Conservation (phyloP, 2,329 filamentous ascomycete genomes). For the Chrysoporthe deuterocubensis region DNA sequence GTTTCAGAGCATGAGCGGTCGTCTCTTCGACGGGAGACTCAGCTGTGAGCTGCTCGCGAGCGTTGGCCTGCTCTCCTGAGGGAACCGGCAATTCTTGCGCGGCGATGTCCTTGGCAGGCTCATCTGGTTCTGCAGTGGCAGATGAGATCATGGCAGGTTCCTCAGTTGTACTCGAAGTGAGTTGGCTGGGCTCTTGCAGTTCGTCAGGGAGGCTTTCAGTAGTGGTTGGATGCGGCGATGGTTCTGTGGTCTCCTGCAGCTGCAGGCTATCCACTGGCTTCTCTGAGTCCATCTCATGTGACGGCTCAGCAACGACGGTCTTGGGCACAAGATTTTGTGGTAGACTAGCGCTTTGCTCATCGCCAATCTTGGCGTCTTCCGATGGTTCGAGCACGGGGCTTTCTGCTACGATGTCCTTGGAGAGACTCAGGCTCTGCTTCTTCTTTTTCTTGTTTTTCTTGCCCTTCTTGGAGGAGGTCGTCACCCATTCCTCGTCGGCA, state of each 20-base stretch:
- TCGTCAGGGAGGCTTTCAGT: neutral
- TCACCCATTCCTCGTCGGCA: constrained; percentile 29
- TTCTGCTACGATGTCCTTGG: constrained; percentile 30
- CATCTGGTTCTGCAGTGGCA: neutral
- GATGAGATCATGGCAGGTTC: neutral
- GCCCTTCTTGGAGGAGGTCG: constrained; percentile 36
- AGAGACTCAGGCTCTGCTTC: constrained; percentile 31
- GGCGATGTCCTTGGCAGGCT: neutral
- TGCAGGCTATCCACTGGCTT: neutral
- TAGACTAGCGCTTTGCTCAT: neutral
- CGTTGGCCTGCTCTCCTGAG: neutral
- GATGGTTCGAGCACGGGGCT: constrained; percentile 18
- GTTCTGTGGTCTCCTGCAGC: neutral
- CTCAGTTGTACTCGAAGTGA: neutral
- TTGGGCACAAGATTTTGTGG: neutral
- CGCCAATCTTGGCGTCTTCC: constrained; percentile 26
- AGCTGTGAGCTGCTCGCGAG: neutral
- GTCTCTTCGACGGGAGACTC: neutral
- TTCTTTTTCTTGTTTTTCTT: constrained; percentile 41
- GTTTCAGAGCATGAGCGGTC: neutral
- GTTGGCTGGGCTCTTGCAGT: neutral
- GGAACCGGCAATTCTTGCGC: neutral
- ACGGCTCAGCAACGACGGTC: neutral
- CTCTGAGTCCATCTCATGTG: neutral
- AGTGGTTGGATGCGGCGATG: neutral